phyloP scores from a whole-genome alignment of 306 rosid genomes.

The Macrotyloma uniflorum region DNA sequence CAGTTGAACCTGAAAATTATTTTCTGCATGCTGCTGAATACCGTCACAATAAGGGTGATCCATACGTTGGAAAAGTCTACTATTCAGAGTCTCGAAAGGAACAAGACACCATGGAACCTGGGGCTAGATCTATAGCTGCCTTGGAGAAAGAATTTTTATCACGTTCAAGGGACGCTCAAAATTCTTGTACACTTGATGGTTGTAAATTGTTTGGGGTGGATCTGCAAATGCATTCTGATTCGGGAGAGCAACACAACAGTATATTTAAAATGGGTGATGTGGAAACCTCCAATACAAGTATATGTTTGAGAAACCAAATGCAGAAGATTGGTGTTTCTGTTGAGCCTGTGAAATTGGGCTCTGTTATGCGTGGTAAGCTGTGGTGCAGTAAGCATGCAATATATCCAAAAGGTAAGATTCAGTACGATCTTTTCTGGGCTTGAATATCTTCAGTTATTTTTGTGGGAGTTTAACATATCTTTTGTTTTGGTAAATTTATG shows the following conservation, averaged over 20 bases:
- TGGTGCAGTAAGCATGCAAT: conserved; percentile 78
- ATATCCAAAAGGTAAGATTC: conserved; percentile 81
- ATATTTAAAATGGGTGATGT: conserved; percentile 22
- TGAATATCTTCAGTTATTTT: background rate
- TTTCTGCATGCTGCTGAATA: conserved; percentile 35
- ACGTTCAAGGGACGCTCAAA: conserved; percentile 38
- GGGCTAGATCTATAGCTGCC: conserved; percentile 21
- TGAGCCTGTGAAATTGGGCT: conserved; percentile 68
- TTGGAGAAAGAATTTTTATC: conserved; percentile 36
- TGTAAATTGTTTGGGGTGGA: conserved; percentile 59
- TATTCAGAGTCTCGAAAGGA: conserved; percentile 35
- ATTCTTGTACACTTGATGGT: conserved; percentile 39
- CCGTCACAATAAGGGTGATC: conserved; percentile 33
- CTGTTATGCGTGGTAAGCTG: conserved; percentile 55
- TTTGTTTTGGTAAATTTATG: conserved; percentile 39
- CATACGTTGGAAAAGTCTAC: conserved; percentile 41
- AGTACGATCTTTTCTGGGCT: background rate
- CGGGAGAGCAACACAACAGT: conserved; percentile 28
- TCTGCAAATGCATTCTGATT: conserved; percentile 35
- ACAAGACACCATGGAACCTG: conserved; percentile 43
- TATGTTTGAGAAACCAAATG: conserved; percentile 19
- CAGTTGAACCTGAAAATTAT: conserved; percentile 49
- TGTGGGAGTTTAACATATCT: conserved; percentile 28
- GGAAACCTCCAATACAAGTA: conserved; percentile 28
- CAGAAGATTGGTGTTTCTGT: conserved; percentile 36